Base-by-base conservation (phyloP, 345 rosid species). In the Sonneratia caseolaris region DNA sequence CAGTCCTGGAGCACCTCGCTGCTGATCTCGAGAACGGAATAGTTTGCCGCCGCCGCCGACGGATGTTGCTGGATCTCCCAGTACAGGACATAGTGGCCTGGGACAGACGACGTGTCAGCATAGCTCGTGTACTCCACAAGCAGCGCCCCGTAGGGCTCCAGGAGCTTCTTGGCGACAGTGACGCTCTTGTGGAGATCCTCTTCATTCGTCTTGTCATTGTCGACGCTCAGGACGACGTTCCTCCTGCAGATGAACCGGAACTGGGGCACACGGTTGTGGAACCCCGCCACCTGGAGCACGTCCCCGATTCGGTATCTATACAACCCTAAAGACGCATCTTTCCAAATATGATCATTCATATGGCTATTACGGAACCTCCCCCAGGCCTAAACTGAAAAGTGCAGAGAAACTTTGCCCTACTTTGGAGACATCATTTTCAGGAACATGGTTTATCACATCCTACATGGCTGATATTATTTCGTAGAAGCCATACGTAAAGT, bases 231-330 rank as follows among this genome's bases (percentile, higher is more conserved):
- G 45, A 87, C 83, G 47, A 87, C 89, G 35, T 87, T 85, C 69
- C 84, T 82, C 81, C 92, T 73, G 81, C 92, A 86, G 57, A 88
- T 84, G 84, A 88, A 88, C 15, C 86, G 80, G 80, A 88, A 88
- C 18, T 88, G 88, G 4, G 92, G 92, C 16, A 88, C 89, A 43
- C 62, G 72, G 69, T 88, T 84, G 84, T 88, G 79, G 73, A 88
- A 88, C 66, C 88, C 88, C 0, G 82, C 75, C 70, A 88, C 92
- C 72, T 76, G 86, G 36, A 87, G 88, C 72, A 87, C 85, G 72
- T 87, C 92, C 1, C 92, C 92, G 3, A 87, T 81, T 4, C 92
- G 84, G 69, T 87, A 85, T 10, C 89, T 79, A 57, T 77, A 77
- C 3, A 87, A 77, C 21, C 92, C 92, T 87, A 79, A 56, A 8